Percentiles rank a stretch among this genome's conserved stretches.
These are phyloP conservation scores for Eucalyptus marginata DNA, from an alignment of 345 rosid genomes.

Conservation along the genomic window DNA sequence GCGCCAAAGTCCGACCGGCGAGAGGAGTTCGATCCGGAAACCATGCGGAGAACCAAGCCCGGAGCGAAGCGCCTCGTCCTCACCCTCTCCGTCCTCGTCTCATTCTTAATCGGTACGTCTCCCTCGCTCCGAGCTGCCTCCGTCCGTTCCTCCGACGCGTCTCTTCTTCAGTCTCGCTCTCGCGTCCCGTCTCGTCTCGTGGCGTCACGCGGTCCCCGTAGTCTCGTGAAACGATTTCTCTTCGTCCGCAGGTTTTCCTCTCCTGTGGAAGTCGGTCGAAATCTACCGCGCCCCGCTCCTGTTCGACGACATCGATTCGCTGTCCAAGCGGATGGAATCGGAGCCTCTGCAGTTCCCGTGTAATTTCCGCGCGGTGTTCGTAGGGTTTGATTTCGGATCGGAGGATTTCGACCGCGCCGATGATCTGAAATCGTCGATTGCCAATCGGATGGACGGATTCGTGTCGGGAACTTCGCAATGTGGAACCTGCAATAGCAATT, in stretches of 20 bases:
- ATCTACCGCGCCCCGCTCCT: conserved; percentile 89
- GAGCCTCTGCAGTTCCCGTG: conserved; percentile 46
- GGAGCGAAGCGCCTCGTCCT: conserved; percentile 75
- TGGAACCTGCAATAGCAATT: conserved; percentile 28
- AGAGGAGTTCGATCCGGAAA: conserved; percentile 20
- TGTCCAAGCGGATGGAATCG: conserved; percentile 38
- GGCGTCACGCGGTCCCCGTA: background rate
- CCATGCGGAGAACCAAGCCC: conserved; percentile 60
- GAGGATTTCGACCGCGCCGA: conserved; percentile 1
- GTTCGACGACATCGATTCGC: conserved; percentile 52
- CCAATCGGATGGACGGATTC: conserved; percentile 23
- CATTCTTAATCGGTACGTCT: conserved; percentile 54
- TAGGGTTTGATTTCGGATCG: conserved; percentile 18
- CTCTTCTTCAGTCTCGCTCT: background rate
- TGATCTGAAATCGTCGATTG: conserved; percentile 24
- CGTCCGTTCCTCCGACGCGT: background rate
- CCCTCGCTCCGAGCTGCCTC: background rate
- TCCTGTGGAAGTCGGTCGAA: conserved; percentile 85
- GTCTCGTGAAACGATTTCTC: background rate
- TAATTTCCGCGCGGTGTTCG: conserved; percentile 49
- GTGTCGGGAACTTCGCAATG: conserved; percentile 28
- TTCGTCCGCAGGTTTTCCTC: conserved; percentile 38
- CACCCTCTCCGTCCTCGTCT: conserved; percentile 50
- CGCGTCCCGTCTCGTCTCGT: background rate
- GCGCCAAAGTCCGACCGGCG: background rate